Evolutionary conservation across 352 stramenopile species (phyloP), one percentile per base, ranked within the genome.

Genomic region (Heterotrichella gracilis): DNA sequence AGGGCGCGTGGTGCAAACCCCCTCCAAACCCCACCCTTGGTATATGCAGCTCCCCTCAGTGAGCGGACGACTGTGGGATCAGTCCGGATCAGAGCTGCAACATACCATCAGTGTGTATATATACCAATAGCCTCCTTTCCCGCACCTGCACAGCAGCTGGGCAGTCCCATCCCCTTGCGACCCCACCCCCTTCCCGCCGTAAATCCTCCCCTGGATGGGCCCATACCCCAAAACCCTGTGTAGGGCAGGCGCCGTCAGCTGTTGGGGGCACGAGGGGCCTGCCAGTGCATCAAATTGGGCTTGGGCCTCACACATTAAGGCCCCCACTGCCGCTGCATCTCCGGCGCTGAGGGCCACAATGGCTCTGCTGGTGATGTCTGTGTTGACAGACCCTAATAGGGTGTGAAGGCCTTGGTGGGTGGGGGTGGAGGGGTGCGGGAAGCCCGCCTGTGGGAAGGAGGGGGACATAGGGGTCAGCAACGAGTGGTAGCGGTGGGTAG

Each of bases 111-210:
- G n/a, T n/a, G n/a, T n/a, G n/a, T n/a, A n/a, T n/a, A n/a, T n/a
- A n/a, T n/a, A n/a, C n/a, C n/a, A n/a, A n/a, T n/a, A n/a, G n/a
- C n/a, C n/a, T n/a, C n/a, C n/a, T n/a, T n/a, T n/a, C n/a, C n/a
- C n/a, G n/a, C n/a, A n/a, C n/a, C n/a, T n/a, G 69, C 70, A 73
- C 21, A 73, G 9, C 2, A 74, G 25, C 39, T 75, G 72, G 22
- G 70, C 72, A 4, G 72, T 73, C 0, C 73, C 73, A 23, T 76
- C 73, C 24, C 73, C 73, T 24, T 70, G 68, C 41, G 66, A 64
- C 22, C 73, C 73, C 21, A 76, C 69, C 19, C 69, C 64, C 64
- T 76, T 76, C 4, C 71, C 73, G 22, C 73, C 73, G 0, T 23
- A 69, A 19, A 73, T 70, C 22, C 73, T 22, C 2, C 2, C 1